Percentiles rank a stretch among this genome's conserved stretches.
These are phyloP conservation scores for Potentilla sterilis DNA, from an alignment of 306 rosid species.

Conservation along the genomic window DNA sequence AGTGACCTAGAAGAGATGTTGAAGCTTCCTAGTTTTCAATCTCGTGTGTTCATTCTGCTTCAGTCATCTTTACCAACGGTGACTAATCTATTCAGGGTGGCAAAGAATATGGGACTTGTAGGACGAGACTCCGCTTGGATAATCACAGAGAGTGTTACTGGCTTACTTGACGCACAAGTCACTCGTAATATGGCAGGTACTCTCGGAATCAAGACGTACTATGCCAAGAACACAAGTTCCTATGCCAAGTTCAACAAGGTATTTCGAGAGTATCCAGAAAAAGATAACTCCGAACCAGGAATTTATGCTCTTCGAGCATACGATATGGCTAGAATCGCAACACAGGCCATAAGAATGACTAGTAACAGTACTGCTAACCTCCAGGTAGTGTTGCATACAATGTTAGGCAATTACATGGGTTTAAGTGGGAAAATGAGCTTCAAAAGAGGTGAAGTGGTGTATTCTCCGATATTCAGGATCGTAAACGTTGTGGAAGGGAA, in stretches of 20 bases:
- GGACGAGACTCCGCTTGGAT: constrained; percentile 53
- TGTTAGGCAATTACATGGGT: constrained; percentile 40
- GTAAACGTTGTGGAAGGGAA: constrained; percentile 38
- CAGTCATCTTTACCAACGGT: constrained; percentile 44
- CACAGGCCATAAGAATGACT: constrained; percentile 32
- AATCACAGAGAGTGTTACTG: constrained; percentile 44
- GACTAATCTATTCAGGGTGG: constrained; percentile 47
- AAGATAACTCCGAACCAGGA: constrained; percentile 43
- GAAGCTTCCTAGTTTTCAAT: constrained; percentile 31
- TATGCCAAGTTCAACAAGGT: constrained; percentile 31
- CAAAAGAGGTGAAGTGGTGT: constrained; percentile 28
- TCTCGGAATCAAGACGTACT: constrained; percentile 56
- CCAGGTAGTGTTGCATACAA: constrained; percentile 22
- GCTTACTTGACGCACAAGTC: constrained; percentile 35
- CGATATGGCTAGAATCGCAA: constrained; percentile 43
- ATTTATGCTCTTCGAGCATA: constrained; percentile 52
- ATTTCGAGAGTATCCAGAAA: constrained; percentile 39
- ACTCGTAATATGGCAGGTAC: constrained; percentile 49
- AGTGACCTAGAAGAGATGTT: constrained; percentile 44
- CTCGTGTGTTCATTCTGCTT: constrained; percentile 49
- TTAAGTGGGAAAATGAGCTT: constrained; percentile 52
- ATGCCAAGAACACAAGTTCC: constrained; percentile 31
- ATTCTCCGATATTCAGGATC: constrained; percentile 37
- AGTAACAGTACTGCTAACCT: constrained; percentile 10
- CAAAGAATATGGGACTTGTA: constrained; percentile 42